Evolutionary conservation across 176 grass and related monocot genomes (phyloP), one percentile per base, ranked within the genome.

Genomic region (Eleusine coracana): DNA sequence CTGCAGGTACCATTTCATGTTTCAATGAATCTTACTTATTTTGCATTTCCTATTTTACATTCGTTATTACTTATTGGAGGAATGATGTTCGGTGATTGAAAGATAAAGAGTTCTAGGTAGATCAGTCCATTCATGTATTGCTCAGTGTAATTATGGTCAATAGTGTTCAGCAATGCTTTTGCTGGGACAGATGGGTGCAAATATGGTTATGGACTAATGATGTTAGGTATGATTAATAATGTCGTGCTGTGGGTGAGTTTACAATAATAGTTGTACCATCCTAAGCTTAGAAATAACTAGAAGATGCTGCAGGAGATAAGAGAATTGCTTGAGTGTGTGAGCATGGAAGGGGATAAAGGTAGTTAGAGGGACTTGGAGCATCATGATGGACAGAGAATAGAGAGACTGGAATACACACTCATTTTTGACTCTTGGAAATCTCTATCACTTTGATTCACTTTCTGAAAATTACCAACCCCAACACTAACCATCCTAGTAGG

Each of bases 1-100:
- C 85, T 99, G 67, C 93, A 99, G 92, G 96, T 96, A 87, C 20
- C 70, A 76, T 70, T 45, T 27, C 41, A 70, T 74, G 44, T 71
- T 71, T 66, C 68, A 73, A 65, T 76, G 31, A 74, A 40, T 31
- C n/a, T 45, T 18, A 48, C 23, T 10, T 21, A 71, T 82, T 31
- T 31, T 78, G 17, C 8, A 54, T 74, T 58, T 41, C 2, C 51
- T 39, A 52, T 82, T 85, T 62, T 70, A 70, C 38, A 20, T 71
- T 36, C 27, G 18, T 16, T 66, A 64, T 13, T 66, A 2, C 31
- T 34, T 34, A 76, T 5, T 85, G 36, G 54, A 28, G 14, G 48
- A 3, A 58, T 5, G 4, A 81, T 41, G 44, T 20, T 28, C 25
- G 29, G 1, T 63, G 25, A 63, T 18, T 63, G 60, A 39, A 64